A percentile compares a stretch with the other conserved stretches of the same genome.
Conservation (phyloP, 768 basidiomycete species). For the Russula virescens region DNA sequence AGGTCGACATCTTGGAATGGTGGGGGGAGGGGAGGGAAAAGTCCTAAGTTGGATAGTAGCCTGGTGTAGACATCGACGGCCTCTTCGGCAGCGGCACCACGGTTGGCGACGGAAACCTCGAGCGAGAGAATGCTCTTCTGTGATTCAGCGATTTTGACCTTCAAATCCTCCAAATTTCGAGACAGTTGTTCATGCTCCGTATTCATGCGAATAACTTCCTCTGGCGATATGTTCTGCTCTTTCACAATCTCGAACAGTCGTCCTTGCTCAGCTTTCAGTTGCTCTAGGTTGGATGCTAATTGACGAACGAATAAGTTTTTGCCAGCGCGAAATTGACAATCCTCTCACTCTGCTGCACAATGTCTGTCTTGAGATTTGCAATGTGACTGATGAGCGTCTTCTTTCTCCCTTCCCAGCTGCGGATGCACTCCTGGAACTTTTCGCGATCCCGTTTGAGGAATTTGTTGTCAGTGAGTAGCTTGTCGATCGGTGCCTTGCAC, state of each 20-base stretch:
- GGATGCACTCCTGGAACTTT: slow-evolving; percentile 72
- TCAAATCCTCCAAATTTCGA: slow-evolving; percentile 70
- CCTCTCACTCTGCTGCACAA: slow-evolving; percentile 39
- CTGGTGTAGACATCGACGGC: slow-evolving; percentile 75
- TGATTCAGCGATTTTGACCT: slow-evolving; percentile 67
- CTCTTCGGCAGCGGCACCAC: slow-evolving; percentile 75
- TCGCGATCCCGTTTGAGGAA: slow-evolving; percentile 66
- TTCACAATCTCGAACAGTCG: slow-evolving; percentile 63
- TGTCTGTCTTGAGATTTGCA: slow-evolving; percentile 59
- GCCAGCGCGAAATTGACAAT: neutral
- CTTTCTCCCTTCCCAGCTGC: slow-evolving; percentile 63
- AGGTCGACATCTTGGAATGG: slow-evolving; percentile 73
- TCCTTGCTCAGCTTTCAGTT: slow-evolving; percentile 57
- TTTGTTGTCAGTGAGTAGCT: slow-evolving; percentile 56
- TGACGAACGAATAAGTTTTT: neutral
- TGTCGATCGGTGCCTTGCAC: slow-evolving; percentile 46
- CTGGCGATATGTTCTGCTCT: slow-evolving; percentile 83
- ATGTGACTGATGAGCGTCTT: slow-evolving; percentile 64
- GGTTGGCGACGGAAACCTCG: slow-evolving; percentile 78
- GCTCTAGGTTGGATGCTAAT: slow-evolving; percentile 43
- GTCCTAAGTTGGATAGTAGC: slow-evolving; percentile 64
- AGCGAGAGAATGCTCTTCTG: slow-evolving; percentile 68
- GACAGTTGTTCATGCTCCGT: slow-evolving; percentile 77
- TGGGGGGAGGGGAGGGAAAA: slow-evolving; percentile 67
- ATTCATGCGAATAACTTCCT: slow-evolving; percentile 90